Evolutionary conservation across 208 protist genomes (phyloP), one percentile per base, ranked within the genome.

Genomic region (Acanthamoeba rhysodes): DNA sequence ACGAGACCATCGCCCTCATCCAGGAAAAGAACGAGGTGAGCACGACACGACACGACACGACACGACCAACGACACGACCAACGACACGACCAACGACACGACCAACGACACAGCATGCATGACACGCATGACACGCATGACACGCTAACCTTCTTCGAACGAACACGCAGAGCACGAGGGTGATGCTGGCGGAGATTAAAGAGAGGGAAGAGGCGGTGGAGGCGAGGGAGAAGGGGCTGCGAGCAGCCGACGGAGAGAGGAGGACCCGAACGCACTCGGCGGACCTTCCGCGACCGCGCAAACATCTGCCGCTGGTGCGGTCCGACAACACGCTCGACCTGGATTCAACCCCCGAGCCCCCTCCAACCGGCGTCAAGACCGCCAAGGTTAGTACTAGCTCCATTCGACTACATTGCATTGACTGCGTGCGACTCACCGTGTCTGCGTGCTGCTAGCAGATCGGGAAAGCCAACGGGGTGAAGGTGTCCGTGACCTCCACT

Each of bases 1-100:
- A 62, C 32, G 80, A 53, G 24, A 59, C 80, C 37, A 88, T 88
- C 37, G 27, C 41, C 9, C 41, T 88, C 24, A 64, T 88, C 24
- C 80, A 88, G 32, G 53, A 62, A 16, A 88, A 62, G 53, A 88
- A 62, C 80, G 80, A 88, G 80, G 80, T 78, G 37, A 8, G 70
- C 66, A 16, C 29, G 14, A 37, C 22, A 41, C 37, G 37, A 41
- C 37, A 41, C 37, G 37, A 41, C 37, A 41, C 37, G 37, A 41
- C 37, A 41, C 37, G 37, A 41, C 37, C 37, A 41, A 41, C 37
- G 37, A 41, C 37, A 41, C 37, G 37, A 41, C 37, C n/a, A n/a
- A 41, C 37, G 4, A 41, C 37, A 41, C 37, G 37, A 41, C 37
- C 1, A 1, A 41, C 37, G 37, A 41, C 37, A 41, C 37, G 37